These are phyloP conservation scores for Hymenochaete sp. DNA, from an alignment of 1,284 basidiomycete genomes.

Conservation along the genomic window DNA sequence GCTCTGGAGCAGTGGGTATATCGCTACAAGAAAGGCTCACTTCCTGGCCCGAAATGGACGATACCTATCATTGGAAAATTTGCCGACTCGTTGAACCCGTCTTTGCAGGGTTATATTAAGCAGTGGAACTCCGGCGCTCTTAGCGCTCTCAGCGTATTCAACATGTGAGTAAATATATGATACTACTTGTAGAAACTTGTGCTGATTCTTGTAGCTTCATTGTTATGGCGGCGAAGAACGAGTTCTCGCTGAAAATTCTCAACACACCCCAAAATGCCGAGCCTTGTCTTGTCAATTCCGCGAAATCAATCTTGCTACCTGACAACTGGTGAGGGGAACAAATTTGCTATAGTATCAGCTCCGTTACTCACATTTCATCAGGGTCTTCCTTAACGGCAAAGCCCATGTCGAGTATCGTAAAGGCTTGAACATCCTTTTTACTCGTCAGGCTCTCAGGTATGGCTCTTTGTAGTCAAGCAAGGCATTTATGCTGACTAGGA, in stretches of 20 bases:
- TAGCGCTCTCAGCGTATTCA: slow-evolving; percentile 86
- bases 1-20: slow-evolving; percentile 79
- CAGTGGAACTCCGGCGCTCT: slow-evolving; percentile 85
- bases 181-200: slow-evolving; percentile 7
- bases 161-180: slow-evolving; percentile 62
- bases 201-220: slow-evolving; percentile 62
- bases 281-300: slow-evolving; percentile 90
- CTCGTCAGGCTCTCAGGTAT: slow-evolving; percentile 84
- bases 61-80: slow-evolving; percentile 94
- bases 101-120: slow-evolving; percentile 81
- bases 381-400: slow-evolving; percentile 96
- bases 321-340: slow-evolving; percentile 75
- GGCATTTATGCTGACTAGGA: slow-evolving; percentile 13
- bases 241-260: slow-evolving; percentile 86
- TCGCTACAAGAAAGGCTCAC: slow-evolving; percentile 75
- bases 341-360: background rate
- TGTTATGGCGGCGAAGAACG: slow-evolving; percentile 90
- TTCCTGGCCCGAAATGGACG: slow-evolving; percentile 85
- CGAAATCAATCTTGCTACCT: slow-evolving; percentile 78
- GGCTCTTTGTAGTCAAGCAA: slow-evolving; percentile 25
- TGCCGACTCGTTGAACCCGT: slow-evolving; percentile 80
- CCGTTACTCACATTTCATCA: slow-evolving; percentile 25
- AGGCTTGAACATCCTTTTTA: slow-evolving; percentile 88
- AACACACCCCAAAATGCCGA: slow-evolving; percentile 86
- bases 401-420: slow-evolving; percentile 91